These are phyloP conservation scores for Cryphonectria parasitica DNA, from an alignment of 2,329 filamentous ascomycete genomes.

Conservation along the genomic window DNA sequence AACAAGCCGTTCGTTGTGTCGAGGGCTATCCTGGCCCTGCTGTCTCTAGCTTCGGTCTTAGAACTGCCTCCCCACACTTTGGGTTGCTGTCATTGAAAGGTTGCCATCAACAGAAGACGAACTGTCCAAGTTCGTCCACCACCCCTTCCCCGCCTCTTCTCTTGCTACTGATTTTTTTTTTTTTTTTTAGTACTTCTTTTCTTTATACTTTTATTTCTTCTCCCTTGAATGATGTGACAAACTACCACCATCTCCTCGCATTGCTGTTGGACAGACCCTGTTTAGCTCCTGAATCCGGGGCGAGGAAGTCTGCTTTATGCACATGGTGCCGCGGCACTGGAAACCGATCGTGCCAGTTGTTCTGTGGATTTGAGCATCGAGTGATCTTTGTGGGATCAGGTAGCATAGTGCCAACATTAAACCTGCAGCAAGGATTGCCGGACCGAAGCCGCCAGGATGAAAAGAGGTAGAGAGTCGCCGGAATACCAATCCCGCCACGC, in stretches of 20 bases:
- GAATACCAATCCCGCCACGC: slow-evolving; percentile 11
- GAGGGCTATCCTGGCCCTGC: slow-evolving; percentile 24
- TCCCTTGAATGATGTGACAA: background rate
- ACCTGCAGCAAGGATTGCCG: slow-evolving; percentile 4
- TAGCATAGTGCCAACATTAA: background rate
- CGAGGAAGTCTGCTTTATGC: background rate
- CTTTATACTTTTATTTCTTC: background rate
- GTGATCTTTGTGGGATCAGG: background rate
- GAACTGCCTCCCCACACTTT: slow-evolving; percentile 19
- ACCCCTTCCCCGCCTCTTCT: background rate
- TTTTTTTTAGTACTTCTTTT: too few relatives aligned
- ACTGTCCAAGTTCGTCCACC: too few relatives aligned
- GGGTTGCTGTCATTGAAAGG: background rate
- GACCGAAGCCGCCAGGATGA: slow-evolving; percentile 2
- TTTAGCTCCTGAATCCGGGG: background rate
- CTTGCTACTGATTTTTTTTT: background rate
- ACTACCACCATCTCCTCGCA: background rate
- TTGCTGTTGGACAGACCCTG: background rate
- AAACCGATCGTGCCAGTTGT: too few relatives aligned
- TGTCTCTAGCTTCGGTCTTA: slow-evolving; percentile 21
- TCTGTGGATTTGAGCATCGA: background rate
- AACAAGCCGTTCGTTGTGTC: slow-evolving; percentile 7
- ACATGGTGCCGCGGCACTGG: background rate
- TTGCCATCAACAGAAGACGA: background rate
- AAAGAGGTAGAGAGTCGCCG: slow-evolving; percentile 15